Conservation (phyloP, 2,329 filamentous ascomycete species). For the Sphaerulina musiva region DNA sequence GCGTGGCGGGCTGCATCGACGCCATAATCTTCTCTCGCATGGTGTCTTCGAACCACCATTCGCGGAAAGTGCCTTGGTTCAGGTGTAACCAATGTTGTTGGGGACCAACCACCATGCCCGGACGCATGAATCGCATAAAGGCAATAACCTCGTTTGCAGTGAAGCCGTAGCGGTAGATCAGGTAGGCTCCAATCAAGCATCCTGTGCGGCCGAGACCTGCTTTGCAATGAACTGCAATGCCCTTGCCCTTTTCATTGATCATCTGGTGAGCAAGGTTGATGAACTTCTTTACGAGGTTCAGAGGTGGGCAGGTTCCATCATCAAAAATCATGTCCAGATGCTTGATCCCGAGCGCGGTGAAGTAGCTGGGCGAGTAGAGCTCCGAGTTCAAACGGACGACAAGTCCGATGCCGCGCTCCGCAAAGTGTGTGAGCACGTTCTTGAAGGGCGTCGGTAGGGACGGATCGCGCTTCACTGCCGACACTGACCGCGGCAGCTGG, state of each 20-base stretch:
- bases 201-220: slow-evolving; percentile 91
- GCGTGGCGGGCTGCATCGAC: slow-evolving; percentile 48
- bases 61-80: slow-evolving; percentile 93
- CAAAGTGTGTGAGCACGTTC: slow-evolving; percentile 88
- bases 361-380: slow-evolving; percentile 94
- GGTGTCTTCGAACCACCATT: slow-evolving; percentile 83
- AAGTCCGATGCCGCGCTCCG: slow-evolving; percentile 78
- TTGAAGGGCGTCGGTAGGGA: slow-evolving; percentile 82
- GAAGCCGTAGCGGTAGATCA: slow-evolving; percentile 96
- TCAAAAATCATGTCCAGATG: slow-evolving; percentile 99
- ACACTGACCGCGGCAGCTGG: slow-evolving; percentile 67
- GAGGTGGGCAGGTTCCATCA: slow-evolving; percentile 87
- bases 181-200: slow-evolving; percentile 91
- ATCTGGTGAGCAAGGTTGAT: slow-evolving; percentile 91
- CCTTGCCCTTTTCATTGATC: slow-evolving; percentile 84
- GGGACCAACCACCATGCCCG: slow-evolving; percentile 96
- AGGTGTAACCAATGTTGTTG: slow-evolving; percentile 99
- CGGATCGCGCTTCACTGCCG: slow-evolving; percentile 59
- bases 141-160: slow-evolving; percentile 79
- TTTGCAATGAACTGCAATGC: slow-evolving; percentile 97
- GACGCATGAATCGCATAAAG: slow-evolving; percentile 98
- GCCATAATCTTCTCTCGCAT: slow-evolving; percentile 76
- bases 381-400: slow-evolving; percentile 94
- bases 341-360: slow-evolving; percentile 87
- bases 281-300: slow-evolving; percentile 87